These are phyloP conservation scores for Dissophora globulifera DNA, from an alignment of 192 early-diverging fungal genomes.

Conservation along the genomic window DNA sequence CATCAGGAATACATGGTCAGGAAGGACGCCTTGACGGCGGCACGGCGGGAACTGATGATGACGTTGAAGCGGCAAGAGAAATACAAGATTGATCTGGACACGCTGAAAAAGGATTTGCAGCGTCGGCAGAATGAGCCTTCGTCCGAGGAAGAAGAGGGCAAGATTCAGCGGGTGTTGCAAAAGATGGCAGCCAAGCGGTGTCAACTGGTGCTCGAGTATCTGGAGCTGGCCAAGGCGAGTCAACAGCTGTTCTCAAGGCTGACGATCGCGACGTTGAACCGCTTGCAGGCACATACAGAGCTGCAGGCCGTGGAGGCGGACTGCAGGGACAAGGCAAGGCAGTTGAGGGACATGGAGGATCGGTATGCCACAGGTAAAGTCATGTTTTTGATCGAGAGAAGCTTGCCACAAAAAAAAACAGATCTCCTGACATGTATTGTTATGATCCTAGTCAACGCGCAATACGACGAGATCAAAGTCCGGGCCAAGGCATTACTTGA, in stretches of 20 bases:
- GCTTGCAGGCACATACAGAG: conserved; percentile 39
- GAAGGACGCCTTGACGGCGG: conserved; percentile 39
- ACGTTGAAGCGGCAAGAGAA: conserved; percentile 27
- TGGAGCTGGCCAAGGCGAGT: conserved; percentile 22
- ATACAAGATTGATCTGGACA: conserved; percentile 29
- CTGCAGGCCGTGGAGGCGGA: conserved; percentile 31
- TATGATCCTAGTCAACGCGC: conserved; percentile 27
- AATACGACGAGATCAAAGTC: conserved; percentile 59
- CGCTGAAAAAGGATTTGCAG: conserved; percentile 10
- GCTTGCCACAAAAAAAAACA: no score
- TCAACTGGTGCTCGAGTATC: conserved; percentile 21
- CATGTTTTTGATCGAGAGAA: no score
- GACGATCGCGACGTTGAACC: conserved; percentile 38
- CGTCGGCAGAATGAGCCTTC: conserved; percentile 24
- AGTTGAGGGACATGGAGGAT: conserved; percentile 54
- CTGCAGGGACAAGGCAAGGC: conserved; percentile 43
- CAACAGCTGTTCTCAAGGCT: conserved; percentile 33
- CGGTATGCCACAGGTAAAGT: conserved; percentile 46
- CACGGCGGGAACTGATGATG: conserved; percentile 7
- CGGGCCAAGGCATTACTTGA: conserved; percentile 57
- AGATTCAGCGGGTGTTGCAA: neutral
- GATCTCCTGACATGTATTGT: neutral
- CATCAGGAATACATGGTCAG: conserved; percentile 25
- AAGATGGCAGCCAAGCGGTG: conserved; percentile 18
- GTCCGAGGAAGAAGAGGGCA: conserved; percentile 37